Conservation (phyloP, 805 yeast species). For the Limtongozyma cylindracea region DNA sequence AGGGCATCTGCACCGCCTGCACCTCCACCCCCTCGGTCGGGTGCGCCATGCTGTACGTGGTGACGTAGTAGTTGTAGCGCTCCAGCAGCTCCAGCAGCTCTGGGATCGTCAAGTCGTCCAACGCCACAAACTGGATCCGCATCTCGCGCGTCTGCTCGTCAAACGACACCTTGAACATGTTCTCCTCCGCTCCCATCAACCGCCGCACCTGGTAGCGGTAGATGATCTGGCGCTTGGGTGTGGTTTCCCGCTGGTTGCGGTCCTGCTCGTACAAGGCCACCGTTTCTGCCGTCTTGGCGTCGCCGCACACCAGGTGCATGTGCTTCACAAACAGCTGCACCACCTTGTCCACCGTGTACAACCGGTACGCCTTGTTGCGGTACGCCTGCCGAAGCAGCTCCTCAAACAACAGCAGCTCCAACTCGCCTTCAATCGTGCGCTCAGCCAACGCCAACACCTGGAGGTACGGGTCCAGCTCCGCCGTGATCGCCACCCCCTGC, state of each 20-base stretch:
- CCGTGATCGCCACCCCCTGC: conserved; percentile 49
- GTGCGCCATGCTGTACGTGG: conserved; percentile 80
- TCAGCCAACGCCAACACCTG: conserved; percentile 61
- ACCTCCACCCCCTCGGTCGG: conserved; percentile 92
- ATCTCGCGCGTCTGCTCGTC: conserved; percentile 24
- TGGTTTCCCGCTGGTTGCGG: conserved; percentile 32
- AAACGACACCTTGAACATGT: conserved; percentile 72
- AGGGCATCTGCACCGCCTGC: conserved; percentile 54
- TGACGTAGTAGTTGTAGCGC: conserved; percentile 79
- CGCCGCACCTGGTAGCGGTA: conserved; percentile 75
- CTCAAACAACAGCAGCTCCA: conserved; percentile 89
- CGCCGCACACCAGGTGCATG: conserved; percentile 63
- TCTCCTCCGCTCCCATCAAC: conserved; percentile 60
- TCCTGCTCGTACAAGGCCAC: conserved; percentile 65
- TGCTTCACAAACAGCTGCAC: conserved; percentile 54
- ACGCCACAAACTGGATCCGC: conserved; percentile 58
- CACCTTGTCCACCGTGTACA: conserved; percentile 85
- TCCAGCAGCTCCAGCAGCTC: conserved; percentile 53
- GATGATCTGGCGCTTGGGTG: conserved; percentile 69
- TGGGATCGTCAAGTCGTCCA: conserved; percentile 65
- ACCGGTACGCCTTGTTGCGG: conserved; percentile 75
- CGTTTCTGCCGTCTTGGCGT: conserved; percentile 58
- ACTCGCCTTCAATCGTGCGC: conserved; percentile 61
- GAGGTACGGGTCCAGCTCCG: conserved; percentile 36
- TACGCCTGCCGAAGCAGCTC: conserved; percentile 89